A percentile compares a stretch with the other conserved stretches of the same genome.
phyloP scores from a whole-genome alignment of 2,329 filamentous ascomycete genomes.

The Magnaporthiopsis rhizophila region DNA sequence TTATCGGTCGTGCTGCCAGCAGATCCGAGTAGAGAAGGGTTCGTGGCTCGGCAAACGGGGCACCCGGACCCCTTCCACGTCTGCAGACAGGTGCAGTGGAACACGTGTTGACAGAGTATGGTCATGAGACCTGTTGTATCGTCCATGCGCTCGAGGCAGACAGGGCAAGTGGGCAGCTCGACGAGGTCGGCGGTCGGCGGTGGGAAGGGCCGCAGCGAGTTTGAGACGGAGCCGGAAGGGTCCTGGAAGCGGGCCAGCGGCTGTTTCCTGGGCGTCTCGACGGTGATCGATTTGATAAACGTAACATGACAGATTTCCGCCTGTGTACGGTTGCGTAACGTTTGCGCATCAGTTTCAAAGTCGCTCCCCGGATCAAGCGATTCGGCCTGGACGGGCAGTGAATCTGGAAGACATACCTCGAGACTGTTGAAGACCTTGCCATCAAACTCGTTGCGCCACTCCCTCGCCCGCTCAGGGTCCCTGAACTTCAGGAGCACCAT shows the following conservation, averaged over 20 bases:
- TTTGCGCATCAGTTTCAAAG: not conserved
- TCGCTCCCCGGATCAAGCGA: not conserved
- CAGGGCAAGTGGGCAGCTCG: constrained; percentile 90
- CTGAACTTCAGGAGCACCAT: constrained; percentile 95
- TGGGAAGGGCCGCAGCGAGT: constrained; percentile 50
- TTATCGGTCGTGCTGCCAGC: constrained; percentile 12
- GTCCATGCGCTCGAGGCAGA: constrained; percentile 96
- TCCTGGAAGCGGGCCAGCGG: constrained; percentile 46
- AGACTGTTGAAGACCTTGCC: constrained; percentile 88
- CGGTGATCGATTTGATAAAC: constrained; percentile 86
- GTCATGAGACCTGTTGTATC: constrained; percentile 92
- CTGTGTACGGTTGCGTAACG: constrained; percentile 28
- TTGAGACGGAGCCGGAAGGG: constrained; percentile 46
- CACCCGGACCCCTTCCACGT: constrained; percentile 95
- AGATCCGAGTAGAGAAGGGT: constrained; percentile 27
- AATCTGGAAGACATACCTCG: constrained; percentile 50
- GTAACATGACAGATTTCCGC: constrained; percentile 92
- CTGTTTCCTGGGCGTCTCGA: constrained; percentile 53
- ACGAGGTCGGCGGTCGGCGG: constrained; percentile 72
- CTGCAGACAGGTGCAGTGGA: constrained; percentile 91
- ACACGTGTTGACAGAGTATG: constrained; percentile 94
- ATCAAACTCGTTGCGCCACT: constrained; percentile 83
- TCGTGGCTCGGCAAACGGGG: constrained; percentile 87
- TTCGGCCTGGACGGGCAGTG: constrained; percentile 10
- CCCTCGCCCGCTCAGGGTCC: constrained; percentile 61